Evolutionary conservation across 139 green algal genomes (phyloP), one percentile per base, ranked within the genome.

Genomic region (Chlorella ohadii): DNA sequence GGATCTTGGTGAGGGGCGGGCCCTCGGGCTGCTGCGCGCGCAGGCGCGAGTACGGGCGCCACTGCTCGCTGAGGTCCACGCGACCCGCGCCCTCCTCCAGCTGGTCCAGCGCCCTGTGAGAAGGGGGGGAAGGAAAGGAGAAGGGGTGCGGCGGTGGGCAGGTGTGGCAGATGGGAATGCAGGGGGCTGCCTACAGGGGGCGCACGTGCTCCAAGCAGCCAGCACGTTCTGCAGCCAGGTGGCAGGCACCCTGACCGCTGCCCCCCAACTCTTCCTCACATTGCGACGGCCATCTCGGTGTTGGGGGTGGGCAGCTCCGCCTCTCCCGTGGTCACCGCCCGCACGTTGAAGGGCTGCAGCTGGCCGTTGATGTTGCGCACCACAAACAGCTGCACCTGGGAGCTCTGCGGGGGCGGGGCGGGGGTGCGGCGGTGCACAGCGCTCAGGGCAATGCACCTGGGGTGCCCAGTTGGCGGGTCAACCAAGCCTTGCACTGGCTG

Each of bases 41-140:
- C n/a, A 91, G 71, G 66, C 75, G 79, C n/a, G 84, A 88, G 86
- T 92, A 96, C 22, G 82, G 83, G 20, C 93, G 80, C 93, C 93
- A 96, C 68, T 89, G 13, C 78, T 88, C 86, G 0, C 36, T 64
- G 9, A 94, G 84, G 78, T 92, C 81, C 41, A 94, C 87, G 6
- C 91, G 82, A 4, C 79, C 89, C 6, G 83, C 38, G 63, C 94
- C 90, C 19, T 87, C 68, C 39, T 83, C 70, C 23, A 90, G 34
- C 47, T 86, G 73, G 39, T 84, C 59, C 67, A 91, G 81, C 51
- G 82, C 44, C 38, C 64, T 79, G 79, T 41, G 27, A 7, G 17
- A 3, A 3, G 3, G n/a, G 20, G 22, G 3, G 39, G 17, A 0
- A 1, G 36, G 66, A 20, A 51, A 41, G 16, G 44, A 33, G n/a